A percentile compares a stretch with the other conserved stretches of the same genome.
Evolutionary conservation across 805 yeast genomes (phyloP).

Genomic region (Candida ulmi): DNA sequence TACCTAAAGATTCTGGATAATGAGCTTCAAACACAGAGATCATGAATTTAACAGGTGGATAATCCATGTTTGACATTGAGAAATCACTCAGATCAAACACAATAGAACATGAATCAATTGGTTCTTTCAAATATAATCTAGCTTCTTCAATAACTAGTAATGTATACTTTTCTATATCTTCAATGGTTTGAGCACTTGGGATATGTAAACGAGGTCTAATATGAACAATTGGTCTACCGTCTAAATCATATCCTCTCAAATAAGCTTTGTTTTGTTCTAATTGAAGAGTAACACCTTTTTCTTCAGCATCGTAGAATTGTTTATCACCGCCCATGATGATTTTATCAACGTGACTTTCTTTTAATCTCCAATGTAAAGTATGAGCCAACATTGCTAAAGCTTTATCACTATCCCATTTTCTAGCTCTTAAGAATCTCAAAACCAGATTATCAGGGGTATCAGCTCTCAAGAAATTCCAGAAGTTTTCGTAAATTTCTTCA

Average conservation of each 20-base stretch:
- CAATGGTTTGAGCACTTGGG: conserved; percentile 59
- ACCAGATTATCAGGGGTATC: conserved; percentile 80
- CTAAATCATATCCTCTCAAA: conserved; percentile 67
- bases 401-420: conserved; percentile 75
- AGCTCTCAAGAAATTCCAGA: conserved; percentile 59
- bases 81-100: conserved; percentile 85
- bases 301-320: conserved; percentile 41
- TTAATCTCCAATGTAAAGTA: conserved; percentile 71
- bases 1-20: conserved; percentile 90
- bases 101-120: conserved; percentile 75
- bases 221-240: conserved; percentile 72
- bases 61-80: conserved; percentile 89
- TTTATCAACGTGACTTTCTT: conserved; percentile 54
- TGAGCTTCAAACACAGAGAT: conserved; percentile 90
- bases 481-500: conserved; percentile 40
- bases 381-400: conserved; percentile 66
- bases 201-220: conserved; percentile 77
- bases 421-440: conserved; percentile 76
- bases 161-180: conserved; percentile 72
- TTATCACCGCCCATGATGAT: conserved; percentile 71
- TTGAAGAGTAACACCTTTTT: conserved; percentile 36
- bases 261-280: conserved; percentile 61
- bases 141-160: conserved; percentile 74
- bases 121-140: conserved; percentile 68
- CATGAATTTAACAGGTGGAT: conserved; percentile 83